A percentile compares a stretch with the other conserved stretches of the same genome.
phyloP scores from a whole-genome alignment of 371 early-diverging fungal species.

The Amoeboaphelidium protococcarum region DNA sequence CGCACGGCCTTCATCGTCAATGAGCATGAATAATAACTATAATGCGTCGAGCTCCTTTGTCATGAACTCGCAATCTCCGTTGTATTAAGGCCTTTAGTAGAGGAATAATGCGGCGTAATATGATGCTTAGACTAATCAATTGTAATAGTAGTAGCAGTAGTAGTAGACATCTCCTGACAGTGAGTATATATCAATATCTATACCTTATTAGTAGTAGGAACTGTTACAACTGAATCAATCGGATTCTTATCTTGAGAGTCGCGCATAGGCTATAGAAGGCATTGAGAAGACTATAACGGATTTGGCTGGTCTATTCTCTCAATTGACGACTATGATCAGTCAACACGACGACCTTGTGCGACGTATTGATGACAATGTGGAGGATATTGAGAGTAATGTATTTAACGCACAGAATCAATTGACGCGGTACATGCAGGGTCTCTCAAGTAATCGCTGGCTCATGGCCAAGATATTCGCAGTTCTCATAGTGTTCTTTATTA shows the following conservation, averaged over 20 bases:
- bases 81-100: no score
- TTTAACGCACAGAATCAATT: constrained; percentile 69
- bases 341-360: neutral
- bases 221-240: no score
- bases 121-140: no score
- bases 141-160: no score
- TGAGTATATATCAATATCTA: no score
- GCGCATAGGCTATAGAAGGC: constrained; percentile 66
- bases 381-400: constrained; percentile 71
- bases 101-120: no score
- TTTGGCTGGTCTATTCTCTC: constrained; percentile 26
- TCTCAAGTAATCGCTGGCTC: constrained; percentile 81
- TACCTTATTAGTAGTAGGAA: no score
- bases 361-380: constrained; percentile 72
- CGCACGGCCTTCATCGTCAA: neutral
- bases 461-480: constrained; percentile 70
- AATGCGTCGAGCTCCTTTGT: neutral
- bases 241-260: constrained; percentile 39
- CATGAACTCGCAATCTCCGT: neutral
- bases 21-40: neutral
- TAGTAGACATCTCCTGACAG: no score
- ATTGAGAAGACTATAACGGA: constrained; percentile 91
- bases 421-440: constrained; percentile 55
- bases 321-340: neutral
- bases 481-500: constrained; percentile 19